A percentile compares a stretch with the other conserved stretches of the same genome.
phyloP scores from a whole-genome alignment of 2,329 filamentous ascomycete genomes.

The Cercospora sp. region DNA sequence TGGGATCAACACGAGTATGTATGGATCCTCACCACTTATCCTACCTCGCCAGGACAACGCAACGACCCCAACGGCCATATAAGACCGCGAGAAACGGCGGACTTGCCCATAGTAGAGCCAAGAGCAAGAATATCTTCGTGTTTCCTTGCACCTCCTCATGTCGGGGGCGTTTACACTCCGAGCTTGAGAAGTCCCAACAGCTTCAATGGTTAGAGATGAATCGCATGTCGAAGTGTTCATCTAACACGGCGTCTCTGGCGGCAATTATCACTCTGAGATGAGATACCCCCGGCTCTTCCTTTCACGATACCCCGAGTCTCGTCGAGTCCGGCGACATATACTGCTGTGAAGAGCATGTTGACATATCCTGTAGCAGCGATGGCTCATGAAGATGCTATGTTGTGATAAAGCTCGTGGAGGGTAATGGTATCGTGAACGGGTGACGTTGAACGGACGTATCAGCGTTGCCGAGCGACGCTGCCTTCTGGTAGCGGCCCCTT shows the following conservation, averaged over 20 bases:
- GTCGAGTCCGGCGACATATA: no score
- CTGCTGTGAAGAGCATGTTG: background rate
- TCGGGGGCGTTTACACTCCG: background rate
- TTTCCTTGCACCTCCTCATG: background rate
- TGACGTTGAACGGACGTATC: background rate
- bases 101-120: background rate
- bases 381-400: background rate
- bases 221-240: no score
- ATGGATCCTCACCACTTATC: background rate
- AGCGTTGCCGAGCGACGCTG: background rate
- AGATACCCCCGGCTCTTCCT: no score
- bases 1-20: background rate
- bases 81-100: background rate
- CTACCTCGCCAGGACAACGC: slow-evolving; percentile 1
- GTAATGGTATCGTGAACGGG: background rate
- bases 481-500: background rate
- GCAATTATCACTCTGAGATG: no score
- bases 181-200: no score
- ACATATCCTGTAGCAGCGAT: background rate
- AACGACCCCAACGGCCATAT: background rate
- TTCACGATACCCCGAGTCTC: no score
- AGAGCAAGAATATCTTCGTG: background rate
- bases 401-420: background rate
- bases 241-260: no score
- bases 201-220: no score